Evolutionary conservation across 148 eudicot genomes (phyloP), one percentile per base, ranked within the genome.

Genomic region (Spergularia marina): DNA sequence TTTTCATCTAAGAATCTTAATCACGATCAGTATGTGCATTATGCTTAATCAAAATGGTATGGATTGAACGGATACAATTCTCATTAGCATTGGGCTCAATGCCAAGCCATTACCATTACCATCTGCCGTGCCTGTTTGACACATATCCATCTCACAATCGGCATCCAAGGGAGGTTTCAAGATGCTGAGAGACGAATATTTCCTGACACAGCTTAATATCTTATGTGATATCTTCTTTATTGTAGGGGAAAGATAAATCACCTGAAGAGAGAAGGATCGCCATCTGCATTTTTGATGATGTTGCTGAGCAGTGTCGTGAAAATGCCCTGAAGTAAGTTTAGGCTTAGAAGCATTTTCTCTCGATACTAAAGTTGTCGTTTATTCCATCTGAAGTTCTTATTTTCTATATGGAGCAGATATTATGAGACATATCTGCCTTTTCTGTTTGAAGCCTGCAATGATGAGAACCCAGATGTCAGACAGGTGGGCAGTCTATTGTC

Each of bases 271-370:
- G 98, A 79, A 89, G 98, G 82, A 92, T 95, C 76, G 97, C 98
- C 10, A 95, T 95, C 79, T 95, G 98, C 79, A 92, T 95, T 12
- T 95, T 92, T 84, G 97, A 92, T 80, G 97, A 92, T 84, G 91
- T 95, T 68, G 96, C 92, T 5, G 98, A 94, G 84, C 97, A 94
- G 80, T 91, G 98, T 76, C 91, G 88, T 76, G 98, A 94, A 86
- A 76, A 94, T 65, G 98, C 98, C 76, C 81, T 91, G n/a, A 94
- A 85, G 98, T 91, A 84, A 68, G 89, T 47, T 47, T 52, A 61
- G 49, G 9, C n/a, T 63, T 55, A 57, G n/a, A 23, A 16, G 18
- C 9, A 23, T 21, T 54, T 17, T 34, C 60, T 62, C 51, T 53
- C 18, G 8, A 20, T 30, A 25, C 7, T 62, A 17, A 4, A n/a